Base-by-base conservation (phyloP, 495 filamentous ascomycete genomes). In the Aspergillus avenaceus region DNA sequence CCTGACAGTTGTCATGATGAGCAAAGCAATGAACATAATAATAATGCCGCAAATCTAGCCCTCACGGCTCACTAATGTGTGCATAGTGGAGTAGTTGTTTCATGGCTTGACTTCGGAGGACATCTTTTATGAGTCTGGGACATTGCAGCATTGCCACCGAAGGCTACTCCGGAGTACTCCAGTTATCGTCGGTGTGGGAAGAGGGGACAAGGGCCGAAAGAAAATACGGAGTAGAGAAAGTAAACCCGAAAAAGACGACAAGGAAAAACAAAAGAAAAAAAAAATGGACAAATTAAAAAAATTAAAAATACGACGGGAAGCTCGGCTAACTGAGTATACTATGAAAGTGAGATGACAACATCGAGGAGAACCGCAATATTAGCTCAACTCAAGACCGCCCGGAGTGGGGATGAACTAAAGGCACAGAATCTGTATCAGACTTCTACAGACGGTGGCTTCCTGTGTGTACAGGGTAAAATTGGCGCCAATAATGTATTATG, bases 171-270 rank as follows among this genome's bases (percentile, higher is more conserved):
- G n/a, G n/a, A n/a, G n/a, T n/a, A n/a, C n/a, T n/a, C n/a, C n/a
- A n/a, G 18, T 2, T 13, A 14, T 45, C 26, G 24, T 45, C 42
- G 42, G 42, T 45, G 42, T 45, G 42, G 23, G 16, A 26, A 18
- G 14, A 44, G 24, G 47, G 26, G 19, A 47, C 55, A 45, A 58
- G 41, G 16, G 44, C 54, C 55, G 55, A 51, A 47, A 47, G 51
- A 6, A 32, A 38, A 34, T 44, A 31, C n/a, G 28, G 28, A 31
- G 28, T 31, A 31, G 28, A 16, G 36, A 5, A 18, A 38, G n/a
- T n/a, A n/a, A n/a, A n/a, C n/a, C n/a, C n/a, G n/a, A n/a, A n/a
- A 38, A 8, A 38, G 36, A 16, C 2, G 22, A 29, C 5, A 22
- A 11, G 40, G 23, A 19, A 18, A 25, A 11, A 16, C 18, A 28